Conservation (phyloP, 73 alveolate genomes). For the Paramecium tetraurelia region DNA sequence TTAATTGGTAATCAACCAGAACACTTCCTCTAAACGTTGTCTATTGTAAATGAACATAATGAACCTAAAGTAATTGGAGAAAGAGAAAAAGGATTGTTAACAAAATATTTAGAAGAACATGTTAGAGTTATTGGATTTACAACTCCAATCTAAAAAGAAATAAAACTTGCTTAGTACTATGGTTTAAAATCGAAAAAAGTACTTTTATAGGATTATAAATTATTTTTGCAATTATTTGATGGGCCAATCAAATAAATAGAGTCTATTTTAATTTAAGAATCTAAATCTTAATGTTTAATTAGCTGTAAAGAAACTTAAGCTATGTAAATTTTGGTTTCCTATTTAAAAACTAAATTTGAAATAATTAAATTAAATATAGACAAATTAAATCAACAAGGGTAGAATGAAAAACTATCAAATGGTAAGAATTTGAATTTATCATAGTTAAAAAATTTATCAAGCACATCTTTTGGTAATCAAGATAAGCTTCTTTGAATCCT, state of each 20-base stretch:
- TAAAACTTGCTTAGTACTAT: not conserved
- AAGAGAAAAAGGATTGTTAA: not conserved
- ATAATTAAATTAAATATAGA: not conserved
- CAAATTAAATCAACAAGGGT: not conserved
- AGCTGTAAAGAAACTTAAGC: not conserved
- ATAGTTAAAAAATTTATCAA: not conserved
- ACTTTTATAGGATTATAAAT: not conserved
- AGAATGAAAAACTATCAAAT: not conserved
- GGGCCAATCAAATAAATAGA: not conserved
- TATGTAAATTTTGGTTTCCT: not conserved
- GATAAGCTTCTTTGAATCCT: not conserved
- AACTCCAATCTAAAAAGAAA: not conserved
- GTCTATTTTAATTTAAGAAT: not conserved
- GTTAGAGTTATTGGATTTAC: not conserved
- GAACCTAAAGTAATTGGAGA: not conserved
- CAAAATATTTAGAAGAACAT: not conserved
- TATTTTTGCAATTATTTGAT: not conserved
- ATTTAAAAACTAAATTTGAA: not conserved
- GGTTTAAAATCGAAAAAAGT: not conserved
- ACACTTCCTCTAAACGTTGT: not conserved
- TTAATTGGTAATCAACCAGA: not conserved
- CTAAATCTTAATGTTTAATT: not conserved
- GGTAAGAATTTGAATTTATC: not conserved
- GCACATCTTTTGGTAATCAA: not conserved
- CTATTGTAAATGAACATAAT: not conserved